Conservation (phyloP, 2,329 filamentous ascomycete species). For the Chaetomium sp. region DNA sequence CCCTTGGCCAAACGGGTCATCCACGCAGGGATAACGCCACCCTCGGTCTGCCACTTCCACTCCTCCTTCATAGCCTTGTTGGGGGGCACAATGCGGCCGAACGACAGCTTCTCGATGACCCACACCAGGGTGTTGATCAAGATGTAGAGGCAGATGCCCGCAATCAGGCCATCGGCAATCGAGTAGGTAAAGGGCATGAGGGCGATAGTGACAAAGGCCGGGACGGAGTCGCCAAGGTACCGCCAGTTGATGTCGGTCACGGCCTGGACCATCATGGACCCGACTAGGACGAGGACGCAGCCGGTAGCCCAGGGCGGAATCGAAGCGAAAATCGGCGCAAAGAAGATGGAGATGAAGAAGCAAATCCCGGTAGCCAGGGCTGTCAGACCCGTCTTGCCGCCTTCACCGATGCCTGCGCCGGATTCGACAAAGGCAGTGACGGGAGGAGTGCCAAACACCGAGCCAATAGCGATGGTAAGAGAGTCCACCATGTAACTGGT, state of each 20-base stretch:
- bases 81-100: conserved; percentile 64
- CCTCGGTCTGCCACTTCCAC: conserved; percentile 72
- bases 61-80: conserved; percentile 72
- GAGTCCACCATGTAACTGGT: conserved; percentile 69
- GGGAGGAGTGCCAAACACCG: conserved; percentile 69
- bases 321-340: conserved; percentile 82
- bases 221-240: conserved; percentile 76
- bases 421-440: conserved; percentile 85
- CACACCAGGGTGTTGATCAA: conserved; percentile 67
- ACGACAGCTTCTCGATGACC: conserved; percentile 58
- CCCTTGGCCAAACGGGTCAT: conserved; percentile 55
- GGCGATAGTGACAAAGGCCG: conserved; percentile 76
- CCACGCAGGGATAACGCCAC: conserved; percentile 72
- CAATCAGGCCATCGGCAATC: conserved; percentile 81
- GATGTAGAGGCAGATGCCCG: conserved; percentile 69
- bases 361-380: conserved; percentile 71
- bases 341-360: conserved; percentile 84
- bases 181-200: conserved; percentile 89
- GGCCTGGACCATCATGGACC: conserved; percentile 76
- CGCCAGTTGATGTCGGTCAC: conserved; percentile 83
- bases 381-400: conserved; percentile 78
- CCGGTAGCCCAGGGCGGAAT: conserved; percentile 88
- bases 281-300: conserved; percentile 79
- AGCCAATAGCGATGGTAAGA: conserved; percentile 68
- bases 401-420: conserved; percentile 84